phyloP scores from a whole-genome alignment of 768 basidiomycete species.

The Ephemerocybe angulata region DNA sequence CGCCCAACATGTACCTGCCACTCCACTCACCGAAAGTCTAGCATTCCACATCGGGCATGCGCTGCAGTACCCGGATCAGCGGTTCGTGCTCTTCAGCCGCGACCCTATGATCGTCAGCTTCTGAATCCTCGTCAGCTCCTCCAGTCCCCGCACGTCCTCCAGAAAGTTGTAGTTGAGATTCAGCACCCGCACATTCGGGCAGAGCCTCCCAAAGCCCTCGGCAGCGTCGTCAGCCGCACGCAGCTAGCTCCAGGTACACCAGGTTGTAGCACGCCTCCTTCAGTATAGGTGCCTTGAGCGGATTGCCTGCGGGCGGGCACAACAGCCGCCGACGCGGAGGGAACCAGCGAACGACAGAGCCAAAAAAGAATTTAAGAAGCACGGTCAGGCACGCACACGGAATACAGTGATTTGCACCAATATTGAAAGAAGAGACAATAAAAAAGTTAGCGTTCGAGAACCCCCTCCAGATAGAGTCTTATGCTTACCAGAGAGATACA shows the following conservation, averaged over 20 bases:
- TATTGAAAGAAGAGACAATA: constrained; percentile 14
- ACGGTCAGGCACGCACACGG: neutral
- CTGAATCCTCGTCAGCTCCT: constrained; percentile 69
- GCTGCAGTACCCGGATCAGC: constrained; percentile 66
- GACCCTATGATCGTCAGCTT: constrained; percentile 87
- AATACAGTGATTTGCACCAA: constrained; percentile 1
- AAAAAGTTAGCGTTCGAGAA: constrained; percentile 7
- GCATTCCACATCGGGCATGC: constrained; percentile 76
- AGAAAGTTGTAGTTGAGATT: constrained; percentile 98
- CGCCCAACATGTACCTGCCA: constrained; percentile 11
- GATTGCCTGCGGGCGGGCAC: constrained; percentile 56
- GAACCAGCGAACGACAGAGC: constrained; percentile 19
- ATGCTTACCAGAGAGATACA: constrained; percentile 88
- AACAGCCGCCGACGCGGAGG: constrained; percentile 9
- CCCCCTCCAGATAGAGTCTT: neutral
- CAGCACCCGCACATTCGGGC: constrained; percentile 85
- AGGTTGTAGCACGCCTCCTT: constrained; percentile 82
- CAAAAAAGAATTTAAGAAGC: neutral
- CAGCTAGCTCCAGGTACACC: constrained; percentile 88
- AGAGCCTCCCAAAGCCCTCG: constrained; percentile 47
- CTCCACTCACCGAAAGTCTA: constrained; percentile 73
- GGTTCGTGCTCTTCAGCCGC: constrained; percentile 68
- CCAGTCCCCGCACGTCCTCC: constrained; percentile 63
- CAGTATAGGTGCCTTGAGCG: constrained; percentile 57
- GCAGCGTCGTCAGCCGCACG: constrained; percentile 81